These are phyloP conservation scores for Penicillium aurantiogriseum DNA, from an alignment of 2,329 filamentous ascomycete species.

Conservation along the genomic window DNA sequence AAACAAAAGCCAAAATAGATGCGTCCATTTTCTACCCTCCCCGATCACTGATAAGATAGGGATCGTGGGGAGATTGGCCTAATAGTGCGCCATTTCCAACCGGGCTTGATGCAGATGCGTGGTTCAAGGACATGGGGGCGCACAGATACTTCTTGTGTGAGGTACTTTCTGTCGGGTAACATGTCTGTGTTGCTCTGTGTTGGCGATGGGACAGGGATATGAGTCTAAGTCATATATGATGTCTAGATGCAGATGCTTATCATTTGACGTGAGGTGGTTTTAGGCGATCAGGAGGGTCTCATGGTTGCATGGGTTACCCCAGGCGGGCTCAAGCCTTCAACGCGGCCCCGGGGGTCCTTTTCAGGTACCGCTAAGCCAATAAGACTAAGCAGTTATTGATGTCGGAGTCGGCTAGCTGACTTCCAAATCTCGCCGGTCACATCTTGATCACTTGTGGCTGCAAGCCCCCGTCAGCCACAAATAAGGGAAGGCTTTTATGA, in stretches of 20 bases:
- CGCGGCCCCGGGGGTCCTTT: neutral
- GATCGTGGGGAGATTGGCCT: slow-evolving; percentile 5
- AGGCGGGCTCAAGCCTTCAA: slow-evolving; percentile 4
- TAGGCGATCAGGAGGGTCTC: neutral
- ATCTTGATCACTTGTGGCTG: slow-evolving; percentile 2
- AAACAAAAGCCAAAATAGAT: neutral
- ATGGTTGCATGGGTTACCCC: slow-evolving; percentile 1
- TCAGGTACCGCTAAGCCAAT: slow-evolving; percentile 5
- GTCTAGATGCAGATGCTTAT: neutral
- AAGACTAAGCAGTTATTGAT: slow-evolving; percentile 1
- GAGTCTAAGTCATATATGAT: neutral
- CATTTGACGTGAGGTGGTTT: neutral
- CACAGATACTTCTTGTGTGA: neutral
- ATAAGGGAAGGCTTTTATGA: neutral
- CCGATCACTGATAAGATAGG: neutral
- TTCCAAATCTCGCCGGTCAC: neutral
- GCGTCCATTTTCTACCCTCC: neutral
- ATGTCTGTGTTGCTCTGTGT: slow-evolving; percentile 2
- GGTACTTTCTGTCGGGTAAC: slow-evolving; percentile 8
- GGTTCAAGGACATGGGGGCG: slow-evolving; percentile 1
- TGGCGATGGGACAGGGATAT: neutral
- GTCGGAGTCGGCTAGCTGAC: neutral
- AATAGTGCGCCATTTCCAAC: neutral
- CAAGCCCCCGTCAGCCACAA: slow-evolving; percentile 1
- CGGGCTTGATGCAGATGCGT: slow-evolving; percentile 5